Percentiles rank a stretch among this genome's conserved stretches.
These are phyloP conservation scores for Diospyros lotus DNA, from an alignment of 148 eudicot species.

Conservation along the genomic window DNA sequence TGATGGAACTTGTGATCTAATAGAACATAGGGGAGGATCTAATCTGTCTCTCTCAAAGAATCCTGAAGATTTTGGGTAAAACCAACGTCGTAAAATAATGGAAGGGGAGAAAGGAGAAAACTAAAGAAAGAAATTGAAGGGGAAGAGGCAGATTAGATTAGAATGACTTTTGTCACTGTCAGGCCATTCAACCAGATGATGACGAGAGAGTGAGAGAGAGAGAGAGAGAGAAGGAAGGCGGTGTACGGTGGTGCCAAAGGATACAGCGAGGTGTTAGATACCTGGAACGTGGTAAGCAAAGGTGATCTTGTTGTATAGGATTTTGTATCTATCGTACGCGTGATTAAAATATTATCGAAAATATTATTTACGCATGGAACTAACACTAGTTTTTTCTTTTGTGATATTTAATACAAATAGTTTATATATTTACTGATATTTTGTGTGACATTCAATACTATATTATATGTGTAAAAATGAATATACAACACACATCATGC, in stretches of 20 bases:
- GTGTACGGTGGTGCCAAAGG: slow-evolving; percentile 22
- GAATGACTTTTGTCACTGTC: slow-evolving; percentile 22
- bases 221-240: slow-evolving; percentile 16
- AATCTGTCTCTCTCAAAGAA: background rate
- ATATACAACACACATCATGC: too few relatives aligned
- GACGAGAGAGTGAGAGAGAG: slow-evolving; percentile 20
- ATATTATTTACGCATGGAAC: too few relatives aligned
- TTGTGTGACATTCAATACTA: too few relatives aligned
- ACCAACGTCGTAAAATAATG: background rate
- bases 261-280: background rate
- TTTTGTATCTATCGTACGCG: too few relatives aligned
- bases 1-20: background rate
- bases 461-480: too few relatives aligned
- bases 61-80: background rate
- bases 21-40: background rate
- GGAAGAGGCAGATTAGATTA: too few relatives aligned
- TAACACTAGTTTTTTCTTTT: too few relatives aligned
- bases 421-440: too few relatives aligned
- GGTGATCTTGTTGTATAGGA: too few relatives aligned
- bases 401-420: too few relatives aligned
- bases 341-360: too few relatives aligned
- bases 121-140: slow-evolving; percentile 9
- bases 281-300: background rate
- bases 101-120: slow-evolving; percentile 11
- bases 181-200: slow-evolving; percentile 25